Evolutionary conservation across 352 stramenopile genomes (phyloP), one percentile per base, ranked within the genome.

Genomic region (Blastocystis sp.): DNA sequence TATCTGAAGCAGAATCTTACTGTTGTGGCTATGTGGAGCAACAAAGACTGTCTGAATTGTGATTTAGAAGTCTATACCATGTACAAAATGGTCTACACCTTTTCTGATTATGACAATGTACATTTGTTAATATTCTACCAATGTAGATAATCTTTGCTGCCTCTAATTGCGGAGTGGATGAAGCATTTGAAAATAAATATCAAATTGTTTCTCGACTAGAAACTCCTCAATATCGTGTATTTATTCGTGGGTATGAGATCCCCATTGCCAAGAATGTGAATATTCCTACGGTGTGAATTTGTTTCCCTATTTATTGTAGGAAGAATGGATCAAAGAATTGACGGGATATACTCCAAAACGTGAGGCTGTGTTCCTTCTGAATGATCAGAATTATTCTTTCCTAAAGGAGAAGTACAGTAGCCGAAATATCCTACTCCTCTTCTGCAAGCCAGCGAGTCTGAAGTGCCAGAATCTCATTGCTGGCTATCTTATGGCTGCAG

Each of bases 1-100:
- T 80, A 80, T 37, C n/a, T 80, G 14, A 16, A 59, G 27, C 52
- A 43, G 69, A 80, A 80, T 59, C n/a, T 80, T 16, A 80, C 69
- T 58, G 43, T 80, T 24, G 52, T 80, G 21, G 69, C 69, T 43
- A 80, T 80, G 69, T 80, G 69, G 69, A 80, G 46, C 24, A 80
- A 80, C 27, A 58, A 58, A 16, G 43, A 63, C 0, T 80, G 69
- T 39, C 0, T 42, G 49, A 12, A 61, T 80, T 80, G 69, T 61
- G 69, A 80, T 43, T 46, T 80, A n/a, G 69, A 80, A n/a, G n/a
- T 80, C 16, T 80, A 58, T 59, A 80, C 69, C 16, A 35, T 80
- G 21, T 80, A 35, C 12, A 80, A 80, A 24, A 80, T 80, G 69
- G 35, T 54, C 6, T 80, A 80, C 21, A 12, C 12, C 19, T 80